A percentile compares a stretch with the other conserved stretches of the same genome.
These are phyloP conservation scores for Xylaria cubensis DNA, from an alignment of 495 filamentous ascomycete genomes.

Conservation along the genomic window DNA sequence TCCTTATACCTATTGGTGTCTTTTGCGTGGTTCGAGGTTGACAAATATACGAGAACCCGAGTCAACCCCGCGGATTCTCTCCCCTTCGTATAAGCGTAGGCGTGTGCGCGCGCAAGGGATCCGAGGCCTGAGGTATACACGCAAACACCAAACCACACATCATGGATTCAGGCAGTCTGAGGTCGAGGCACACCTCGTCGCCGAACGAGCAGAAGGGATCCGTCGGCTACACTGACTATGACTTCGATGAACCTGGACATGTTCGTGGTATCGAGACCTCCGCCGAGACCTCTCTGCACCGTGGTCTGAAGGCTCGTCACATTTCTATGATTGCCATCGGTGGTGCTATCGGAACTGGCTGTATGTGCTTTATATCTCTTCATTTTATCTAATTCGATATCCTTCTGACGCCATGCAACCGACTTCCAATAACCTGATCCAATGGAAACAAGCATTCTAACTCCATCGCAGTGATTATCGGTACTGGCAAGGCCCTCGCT, in stretches of 20 bases:
- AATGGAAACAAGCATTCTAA: slow-evolving; percentile 15
- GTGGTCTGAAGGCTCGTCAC: slow-evolving; percentile 68
- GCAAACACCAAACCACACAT: not conserved
- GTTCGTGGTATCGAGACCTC: slow-evolving; percentile 46
- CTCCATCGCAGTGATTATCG: slow-evolving; percentile 41
- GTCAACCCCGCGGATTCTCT: not conserved
- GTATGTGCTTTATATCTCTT: not conserved
- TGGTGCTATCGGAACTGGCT: slow-evolving; percentile 78
- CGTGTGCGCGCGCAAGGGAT: not conserved
- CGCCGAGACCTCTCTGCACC: slow-evolving; percentile 56
- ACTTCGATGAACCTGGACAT: slow-evolving; percentile 29
- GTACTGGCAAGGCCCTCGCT: slow-evolving; percentile 67
- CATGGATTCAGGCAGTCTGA: slow-evolving; percentile 24
- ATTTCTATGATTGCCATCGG: slow-evolving; percentile 87
- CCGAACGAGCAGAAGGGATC: slow-evolving; percentile 33
- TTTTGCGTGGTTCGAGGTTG: not conserved
- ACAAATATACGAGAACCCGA: not conserved
- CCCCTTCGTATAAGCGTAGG: not conserved
- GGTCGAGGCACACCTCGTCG: slow-evolving; percentile 36
- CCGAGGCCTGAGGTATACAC: not conserved
- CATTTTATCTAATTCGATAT: not conserved
- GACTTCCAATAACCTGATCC: not conserved
- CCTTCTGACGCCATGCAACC: not conserved
- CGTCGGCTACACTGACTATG: slow-evolving; percentile 20
- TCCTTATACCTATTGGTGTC: not conserved